phyloP scores from a whole-genome alignment of 1,284 basidiomycete species.

The Cryptococcus deneoformans region DNA sequence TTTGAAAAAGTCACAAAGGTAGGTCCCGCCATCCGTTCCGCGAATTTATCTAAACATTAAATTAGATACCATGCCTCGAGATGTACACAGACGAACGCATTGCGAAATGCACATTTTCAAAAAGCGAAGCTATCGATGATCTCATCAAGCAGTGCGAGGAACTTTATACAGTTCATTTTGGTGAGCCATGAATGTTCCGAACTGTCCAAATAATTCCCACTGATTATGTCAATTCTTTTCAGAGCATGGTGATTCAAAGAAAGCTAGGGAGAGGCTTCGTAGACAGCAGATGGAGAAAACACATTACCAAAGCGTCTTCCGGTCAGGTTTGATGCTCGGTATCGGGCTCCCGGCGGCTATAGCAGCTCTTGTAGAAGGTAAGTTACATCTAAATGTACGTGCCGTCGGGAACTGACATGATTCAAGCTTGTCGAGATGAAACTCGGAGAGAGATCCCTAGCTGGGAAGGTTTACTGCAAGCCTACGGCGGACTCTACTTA shows the following conservation, averaged over 20 bases:
- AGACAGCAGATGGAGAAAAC: constrained; percentile 57
- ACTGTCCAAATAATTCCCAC: not conserved
- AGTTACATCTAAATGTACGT: constrained; percentile 26
- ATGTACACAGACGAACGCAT: constrained; percentile 76
- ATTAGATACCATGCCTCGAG: constrained; percentile 55
- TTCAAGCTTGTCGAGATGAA: constrained; percentile 59
- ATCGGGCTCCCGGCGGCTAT: constrained; percentile 71
- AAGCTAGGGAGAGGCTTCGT: constrained; percentile 67
- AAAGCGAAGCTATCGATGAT: constrained; percentile 58
- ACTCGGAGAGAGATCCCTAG: constrained; percentile 62
- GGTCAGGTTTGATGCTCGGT: constrained; percentile 74
- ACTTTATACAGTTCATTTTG: constrained; percentile 68
- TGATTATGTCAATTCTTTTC: not conserved
- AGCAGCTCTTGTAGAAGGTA: constrained; percentile 67
- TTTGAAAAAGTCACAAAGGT: constrained; percentile 83
- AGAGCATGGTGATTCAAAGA: constrained; percentile 83
- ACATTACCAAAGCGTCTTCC: constrained; percentile 73
- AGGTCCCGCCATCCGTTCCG: constrained; percentile 11
- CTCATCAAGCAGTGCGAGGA: constrained; percentile 73
- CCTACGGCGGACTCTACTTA: constrained; percentile 75
- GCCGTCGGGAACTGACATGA: not conserved
- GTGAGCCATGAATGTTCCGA: constrained; percentile 51
- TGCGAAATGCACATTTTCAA: constrained; percentile 49
- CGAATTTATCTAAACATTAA: not conserved
- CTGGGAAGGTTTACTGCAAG: constrained; percentile 70